A percentile compares a stretch with the other conserved stretches of the same genome.
Evolutionary conservation across 345 rosid species (phyloP).

Genomic region (Populus davidiana): DNA sequence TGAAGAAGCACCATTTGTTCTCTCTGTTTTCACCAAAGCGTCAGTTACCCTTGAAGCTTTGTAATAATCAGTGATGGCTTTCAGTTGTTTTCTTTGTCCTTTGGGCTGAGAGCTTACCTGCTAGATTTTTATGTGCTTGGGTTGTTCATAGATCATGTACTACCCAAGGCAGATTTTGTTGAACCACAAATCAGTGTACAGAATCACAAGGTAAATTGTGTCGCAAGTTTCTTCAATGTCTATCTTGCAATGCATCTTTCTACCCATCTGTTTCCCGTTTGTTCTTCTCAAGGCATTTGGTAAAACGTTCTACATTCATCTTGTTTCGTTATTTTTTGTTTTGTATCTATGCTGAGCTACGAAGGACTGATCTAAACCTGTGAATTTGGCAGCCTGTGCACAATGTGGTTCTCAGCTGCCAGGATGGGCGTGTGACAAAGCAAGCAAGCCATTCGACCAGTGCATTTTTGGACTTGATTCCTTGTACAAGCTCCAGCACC

Average conservation of each 20-base stretch:
- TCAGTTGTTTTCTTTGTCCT: conserved; percentile 17
- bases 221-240: background rate
- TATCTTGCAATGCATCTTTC: background rate
- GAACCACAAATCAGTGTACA: conserved; percentile 21
- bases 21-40: conserved; percentile 94
- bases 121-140: conserved; percentile 36
- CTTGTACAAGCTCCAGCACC: conserved; percentile 4
- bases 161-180: conserved; percentile 19
- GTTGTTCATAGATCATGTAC: conserved; percentile 32
- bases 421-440: conserved; percentile 16
- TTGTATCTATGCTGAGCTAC: background rate
- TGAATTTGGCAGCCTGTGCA: conserved; percentile 11
- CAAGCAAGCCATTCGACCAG: conserved; percentile 10
- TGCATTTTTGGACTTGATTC: conserved; percentile 12
- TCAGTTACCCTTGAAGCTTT: conserved; percentile 76
- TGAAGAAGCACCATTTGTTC: conserved; percentile 99
- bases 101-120: conserved; percentile 23
- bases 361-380: background rate
- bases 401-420: conserved; percentile 23
- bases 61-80: conserved; percentile 22
- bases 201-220: conserved; percentile 24
- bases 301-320: background rate
- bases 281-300: background rate
- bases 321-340: background rate
- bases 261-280: background rate